Conservation (phyloP, 106 monocot species). For the Dendrobium nobile region DNA sequence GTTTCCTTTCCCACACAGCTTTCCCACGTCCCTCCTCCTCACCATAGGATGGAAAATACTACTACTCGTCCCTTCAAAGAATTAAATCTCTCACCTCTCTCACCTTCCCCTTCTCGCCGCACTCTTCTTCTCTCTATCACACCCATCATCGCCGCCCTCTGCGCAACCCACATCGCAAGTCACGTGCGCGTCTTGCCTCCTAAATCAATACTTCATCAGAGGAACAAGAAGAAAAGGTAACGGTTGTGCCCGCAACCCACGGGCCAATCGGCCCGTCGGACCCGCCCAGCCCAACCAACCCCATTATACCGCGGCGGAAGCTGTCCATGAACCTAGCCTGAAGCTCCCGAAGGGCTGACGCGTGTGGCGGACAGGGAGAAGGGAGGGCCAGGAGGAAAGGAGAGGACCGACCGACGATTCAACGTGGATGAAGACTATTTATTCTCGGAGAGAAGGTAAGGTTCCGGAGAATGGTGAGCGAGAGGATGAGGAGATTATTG, state of each 20-base stretch:
- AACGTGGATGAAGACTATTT: conserved; percentile 43
- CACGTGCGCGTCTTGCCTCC: not conserved
- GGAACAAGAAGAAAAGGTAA: not conserved
- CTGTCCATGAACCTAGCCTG: conserved; percentile 31
- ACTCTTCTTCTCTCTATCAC: not conserved
- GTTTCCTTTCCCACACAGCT: not conserved
- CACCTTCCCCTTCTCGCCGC: conserved; percentile 2
- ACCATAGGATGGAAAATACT: not conserved
- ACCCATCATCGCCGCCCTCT: conserved; percentile 13
- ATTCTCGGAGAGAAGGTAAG: conserved; percentile 41
- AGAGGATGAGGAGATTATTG: conserved; percentile 7
- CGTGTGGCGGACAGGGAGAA: conserved; percentile 19
- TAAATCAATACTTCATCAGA: not conserved
- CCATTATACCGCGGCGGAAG: conserved; percentile 1
- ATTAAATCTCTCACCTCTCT: not conserved
- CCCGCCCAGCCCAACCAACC: not conserved
- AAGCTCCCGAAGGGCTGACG: conserved; percentile 16
- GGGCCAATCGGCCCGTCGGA: not conserved
- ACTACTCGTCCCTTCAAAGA: not conserved
- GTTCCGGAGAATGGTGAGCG: conserved; percentile 20
- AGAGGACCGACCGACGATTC: conserved; percentile 20
- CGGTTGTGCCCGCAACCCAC: conserved; percentile 3
- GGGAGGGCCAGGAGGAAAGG: conserved; percentile 7
- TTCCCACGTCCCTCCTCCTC: not conserved
- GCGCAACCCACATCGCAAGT: conserved; percentile 14